Evolutionary conservation across 345 rosid genomes (phyloP), one percentile per base, ranked within the genome.

Genomic region (Odontarrhena argentea): DNA sequence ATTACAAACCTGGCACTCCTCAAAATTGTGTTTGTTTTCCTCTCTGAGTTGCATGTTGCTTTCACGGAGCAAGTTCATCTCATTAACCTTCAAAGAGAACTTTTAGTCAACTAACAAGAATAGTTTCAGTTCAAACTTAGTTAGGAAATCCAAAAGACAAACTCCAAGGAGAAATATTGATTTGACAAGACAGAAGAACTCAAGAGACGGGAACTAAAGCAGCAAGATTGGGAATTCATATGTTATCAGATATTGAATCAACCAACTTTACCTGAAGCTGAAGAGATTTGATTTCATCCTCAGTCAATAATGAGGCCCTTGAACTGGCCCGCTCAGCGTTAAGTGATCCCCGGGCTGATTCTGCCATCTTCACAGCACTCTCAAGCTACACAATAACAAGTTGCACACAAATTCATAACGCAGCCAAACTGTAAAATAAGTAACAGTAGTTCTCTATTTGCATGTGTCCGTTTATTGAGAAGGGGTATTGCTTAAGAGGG

Each of bases 11-110:
- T 87, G 91, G 79, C 96, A 87, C 77, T 91, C 97, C 75, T 87
- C 96, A 71, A 94, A 91, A 84, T 88, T 94, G 79, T 94, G 86
- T 77, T 84, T 94, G 78, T 91, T 94, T 83, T 94, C 99, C 75
- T 91, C 99, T 74, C 96, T 87, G 57, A 94, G 89, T 71, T 94
- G 99, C 80, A 87, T 62, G 69, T 94, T 91, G 83, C 95, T 94
- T 81, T 91, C 99, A 38, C 96, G 97, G 70, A 94, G 89, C 69
- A 91, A 77, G 77, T 82, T 94, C 80, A 88, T 77, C 79, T 94
- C 99, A 76, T 85, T 80, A 56, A 88, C 87, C 99, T 94, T 82
- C 60, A 73, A 65, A 42, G 57, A 32, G 60, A 60, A 55, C 53
- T 13, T 12, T 32, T 8, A 57, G 60, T 63, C 48, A 70, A 58